Evolutionary conservation across 257 asterid species (phyloP).

Genomic region (Plantago major): DNA sequence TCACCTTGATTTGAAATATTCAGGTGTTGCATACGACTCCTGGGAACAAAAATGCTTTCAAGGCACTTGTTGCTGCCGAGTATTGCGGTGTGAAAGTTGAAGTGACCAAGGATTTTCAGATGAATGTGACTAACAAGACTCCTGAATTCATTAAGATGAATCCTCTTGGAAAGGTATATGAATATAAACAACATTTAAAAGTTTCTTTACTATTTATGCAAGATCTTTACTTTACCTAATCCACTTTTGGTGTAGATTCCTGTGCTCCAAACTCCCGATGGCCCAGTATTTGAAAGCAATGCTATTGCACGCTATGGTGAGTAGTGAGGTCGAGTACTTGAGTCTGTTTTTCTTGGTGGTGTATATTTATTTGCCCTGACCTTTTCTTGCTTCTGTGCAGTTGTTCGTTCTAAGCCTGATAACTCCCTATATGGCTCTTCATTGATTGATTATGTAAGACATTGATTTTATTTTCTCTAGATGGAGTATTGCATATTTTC

Average conservation of each 20-base stretch:
- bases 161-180: conserved; percentile 71
- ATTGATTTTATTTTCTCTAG: neutral
- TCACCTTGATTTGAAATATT: neutral
- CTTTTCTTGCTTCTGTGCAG: conserved; percentile 26
- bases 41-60: conserved; percentile 47
- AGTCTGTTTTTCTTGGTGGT: neutral
- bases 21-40: conserved; percentile 50
- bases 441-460: conserved; percentile 58
- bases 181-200: neutral
- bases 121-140: conserved; percentile 67
- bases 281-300: conserved; percentile 72
- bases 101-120: conserved; percentile 49
- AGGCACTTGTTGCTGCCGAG: conserved; percentile 62
- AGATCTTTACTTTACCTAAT: neutral
- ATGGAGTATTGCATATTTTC: conserved; percentile 2
- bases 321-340: neutral
- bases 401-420: conserved; percentile 46
- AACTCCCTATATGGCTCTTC: conserved; percentile 67
- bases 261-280: conserved; percentile 84
- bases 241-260: conserved; percentile 44
- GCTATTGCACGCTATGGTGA: conserved; percentile 89
- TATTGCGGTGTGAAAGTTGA: conserved; percentile 56
- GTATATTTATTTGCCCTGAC: conserved; percentile 10
- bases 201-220: neutral
- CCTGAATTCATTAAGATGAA: conserved; percentile 77